Evolutionary conservation across 176 grass and related monocot genomes (phyloP), one percentile per base, ranked within the genome.

Genomic region (Elymus sibiricus): DNA sequence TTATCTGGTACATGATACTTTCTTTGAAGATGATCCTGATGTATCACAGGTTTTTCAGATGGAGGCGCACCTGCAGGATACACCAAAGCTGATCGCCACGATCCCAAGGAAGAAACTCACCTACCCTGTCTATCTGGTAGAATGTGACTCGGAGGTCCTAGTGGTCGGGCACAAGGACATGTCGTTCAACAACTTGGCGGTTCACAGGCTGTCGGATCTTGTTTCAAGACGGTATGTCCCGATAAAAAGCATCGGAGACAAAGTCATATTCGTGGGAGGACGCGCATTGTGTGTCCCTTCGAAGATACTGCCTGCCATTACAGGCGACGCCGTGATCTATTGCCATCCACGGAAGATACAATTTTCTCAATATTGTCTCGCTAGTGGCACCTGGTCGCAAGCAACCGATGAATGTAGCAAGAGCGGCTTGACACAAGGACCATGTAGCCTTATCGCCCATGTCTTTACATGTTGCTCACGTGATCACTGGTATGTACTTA

Each of bases 241-340:
- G 12, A 5, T 82, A 25, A 25, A 51, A 19, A 16, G 46, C 7
- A 71, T 82, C 7, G 29, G 46, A 38, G 80, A 24, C 66, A 83
- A 71, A 13, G 16, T 49, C 32, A 53, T 83, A 39, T 11, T 71
- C 34, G 8, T 83, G 53, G 67, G 29, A 19, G 8, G 4, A 26
- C 24, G 35, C 13, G 35, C 9, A 19, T 2, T 77, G 31, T 46
- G 40, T 17, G 85, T 80, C 53, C 51, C 67, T 15, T 80, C 77
- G 16, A 87, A 64, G 67, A 11, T 47, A 9, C 14, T 74, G 40
- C 22, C 77, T 64, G 37, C 55, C 11, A 15, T 62, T 19, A 27
- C n/a, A 22, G 77, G 85, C 34, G 56, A 86, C 77, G 38, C 11
- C 79, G 67, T 80, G 26, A 77, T 80, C 56, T 80, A 51, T 70